Evolutionary conservation across 2,329 filamentous ascomycete genomes (phyloP).

Genomic region (Exophiala calicioides): DNA sequence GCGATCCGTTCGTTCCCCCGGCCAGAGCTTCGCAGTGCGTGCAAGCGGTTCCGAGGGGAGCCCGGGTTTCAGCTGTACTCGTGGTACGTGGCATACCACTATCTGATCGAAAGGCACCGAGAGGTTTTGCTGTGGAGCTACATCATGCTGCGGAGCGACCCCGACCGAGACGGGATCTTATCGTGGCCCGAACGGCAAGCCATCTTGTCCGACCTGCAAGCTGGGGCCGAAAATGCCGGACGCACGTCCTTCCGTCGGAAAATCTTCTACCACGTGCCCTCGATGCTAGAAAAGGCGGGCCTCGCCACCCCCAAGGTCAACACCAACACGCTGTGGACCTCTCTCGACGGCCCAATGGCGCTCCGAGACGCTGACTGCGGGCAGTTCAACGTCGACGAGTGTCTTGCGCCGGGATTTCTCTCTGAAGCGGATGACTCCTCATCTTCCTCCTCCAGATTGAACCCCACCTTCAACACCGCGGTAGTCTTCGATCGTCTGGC

Average conservation of each 20-base stretch:
- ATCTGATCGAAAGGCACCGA: conserved; percentile 23
- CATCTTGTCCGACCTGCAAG: conserved; percentile 17
- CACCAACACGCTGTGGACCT: conserved; percentile 24
- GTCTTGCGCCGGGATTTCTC: conserved; percentile 22
- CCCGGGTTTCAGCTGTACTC: conserved; percentile 25
- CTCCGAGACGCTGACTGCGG: conserved; percentile 20
- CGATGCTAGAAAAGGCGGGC: conserved; percentile 20
- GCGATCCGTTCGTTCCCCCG: conserved; percentile 24
- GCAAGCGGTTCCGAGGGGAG: conserved; percentile 26
- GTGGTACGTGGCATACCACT: conserved; percentile 27
- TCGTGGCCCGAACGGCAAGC: conserved; percentile 22
- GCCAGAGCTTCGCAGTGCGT: conserved; percentile 22
- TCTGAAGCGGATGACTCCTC: no score
- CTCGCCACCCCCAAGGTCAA: conserved; percentile 22
- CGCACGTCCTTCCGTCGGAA: conserved; percentile 18
- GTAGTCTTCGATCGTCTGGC: conserved; percentile 22
- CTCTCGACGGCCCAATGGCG: conserved; percentile 21
- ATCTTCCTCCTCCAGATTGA: conserved; percentile 13
- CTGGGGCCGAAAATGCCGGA: conserved; percentile 18
- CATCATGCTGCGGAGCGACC: conserved; percentile 25
- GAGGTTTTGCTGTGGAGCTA: conserved; percentile 25
- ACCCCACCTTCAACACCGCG: conserved; percentile 18
- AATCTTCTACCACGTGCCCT: conserved; percentile 23
- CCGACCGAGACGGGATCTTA: conserved; percentile 20
- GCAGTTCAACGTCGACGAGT: conserved; percentile 24